Conservation (phyloP, 176 grass and related monocot genomes). For the Cymbopogon citratus region DNA sequence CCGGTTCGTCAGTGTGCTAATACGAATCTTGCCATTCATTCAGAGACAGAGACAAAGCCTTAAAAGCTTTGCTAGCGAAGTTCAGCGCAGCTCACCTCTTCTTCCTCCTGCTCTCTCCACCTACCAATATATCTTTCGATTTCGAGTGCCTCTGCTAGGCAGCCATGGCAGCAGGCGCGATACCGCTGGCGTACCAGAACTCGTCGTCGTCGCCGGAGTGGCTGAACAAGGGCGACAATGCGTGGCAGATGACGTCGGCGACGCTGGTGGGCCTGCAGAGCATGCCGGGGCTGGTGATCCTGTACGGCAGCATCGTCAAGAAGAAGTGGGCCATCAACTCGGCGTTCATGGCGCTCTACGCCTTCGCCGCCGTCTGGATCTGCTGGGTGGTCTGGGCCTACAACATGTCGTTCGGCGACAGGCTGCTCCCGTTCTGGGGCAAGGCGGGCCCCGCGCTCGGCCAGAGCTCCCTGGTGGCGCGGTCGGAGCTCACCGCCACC, state of each 20-base stretch:
- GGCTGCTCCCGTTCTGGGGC: conserved; percentile 70
- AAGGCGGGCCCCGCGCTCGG: conserved; percentile 35
- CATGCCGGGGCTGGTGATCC: conserved; percentile 62
- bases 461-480: conserved; percentile 44
- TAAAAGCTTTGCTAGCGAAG: neutral
- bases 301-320: conserved; percentile 84
- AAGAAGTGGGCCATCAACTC: conserved; percentile 89
- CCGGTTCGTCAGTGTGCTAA: too few species aligned
- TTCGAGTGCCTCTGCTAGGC: neutral
- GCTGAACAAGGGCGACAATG: conserved; percentile 72
- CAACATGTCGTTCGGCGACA: conserved; percentile 58
- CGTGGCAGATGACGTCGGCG: conserved; percentile 51
- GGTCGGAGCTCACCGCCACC: conserved; percentile 42
- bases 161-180: conserved; percentile 6
- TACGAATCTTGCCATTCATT: too few species aligned
- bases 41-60: too few species aligned
- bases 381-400: conserved; percentile 57
- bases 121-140: too few species aligned
- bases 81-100: neutral
- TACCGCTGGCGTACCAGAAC: conserved; percentile 36
- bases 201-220: conserved; percentile 32
- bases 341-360: conserved; percentile 75
- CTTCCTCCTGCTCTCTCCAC: neutral
- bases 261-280: conserved; percentile 56
- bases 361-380: conserved; percentile 61